Conservation (phyloP, 2,329 filamentous ascomycete species). For the Aspergillus bombycis region DNA sequence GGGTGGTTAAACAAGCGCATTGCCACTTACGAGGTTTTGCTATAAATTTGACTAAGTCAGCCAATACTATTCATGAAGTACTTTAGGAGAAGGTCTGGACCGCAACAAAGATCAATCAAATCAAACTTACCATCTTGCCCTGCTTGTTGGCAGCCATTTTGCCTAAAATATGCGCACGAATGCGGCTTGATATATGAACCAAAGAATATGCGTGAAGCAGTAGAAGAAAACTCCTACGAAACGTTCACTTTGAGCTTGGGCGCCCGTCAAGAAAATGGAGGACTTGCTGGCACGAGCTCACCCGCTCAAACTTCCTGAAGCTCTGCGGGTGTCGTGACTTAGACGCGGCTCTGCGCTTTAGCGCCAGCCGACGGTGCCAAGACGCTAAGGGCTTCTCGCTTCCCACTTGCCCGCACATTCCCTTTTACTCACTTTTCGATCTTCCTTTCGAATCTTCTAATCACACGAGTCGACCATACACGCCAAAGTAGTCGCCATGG, state of each 20-base stretch:
- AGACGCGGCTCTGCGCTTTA: slow-evolving; percentile 30
- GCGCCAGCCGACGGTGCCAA: slow-evolving; percentile 34
- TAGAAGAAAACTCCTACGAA: slow-evolving; percentile 28
- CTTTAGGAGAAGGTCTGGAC: background rate
- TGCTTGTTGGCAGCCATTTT: slow-evolving; percentile 79
- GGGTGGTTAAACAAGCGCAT: background rate
- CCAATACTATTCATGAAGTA: slow-evolving; percentile 28
- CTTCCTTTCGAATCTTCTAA: slow-evolving; percentile 32
- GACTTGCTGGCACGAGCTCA: slow-evolving; percentile 16
- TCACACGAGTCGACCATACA: slow-evolving; percentile 42
- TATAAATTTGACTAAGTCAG: slow-evolving; percentile 57
- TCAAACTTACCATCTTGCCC: slow-evolving; percentile 92
- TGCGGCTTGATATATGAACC: slow-evolving; percentile 44
- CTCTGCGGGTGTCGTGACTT: slow-evolving; percentile 15
- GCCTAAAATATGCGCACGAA: slow-evolving; percentile 45
- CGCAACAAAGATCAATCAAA: slow-evolving; percentile 15
- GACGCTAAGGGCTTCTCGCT: slow-evolving; percentile 43
- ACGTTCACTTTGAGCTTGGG: slow-evolving; percentile 17
- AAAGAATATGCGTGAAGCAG: slow-evolving; percentile 29
- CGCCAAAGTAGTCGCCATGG: slow-evolving; percentile 52
- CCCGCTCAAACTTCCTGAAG: slow-evolving; percentile 16
- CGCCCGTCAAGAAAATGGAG: slow-evolving; percentile 12
- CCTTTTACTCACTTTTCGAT: slow-evolving; percentile 37
- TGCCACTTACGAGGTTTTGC: slow-evolving; percentile 65
- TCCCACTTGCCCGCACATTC: slow-evolving; percentile 40